Conservation (phyloP, 2,329 filamentous ascomycete genomes). For the Fusarium goolgardi region DNA sequence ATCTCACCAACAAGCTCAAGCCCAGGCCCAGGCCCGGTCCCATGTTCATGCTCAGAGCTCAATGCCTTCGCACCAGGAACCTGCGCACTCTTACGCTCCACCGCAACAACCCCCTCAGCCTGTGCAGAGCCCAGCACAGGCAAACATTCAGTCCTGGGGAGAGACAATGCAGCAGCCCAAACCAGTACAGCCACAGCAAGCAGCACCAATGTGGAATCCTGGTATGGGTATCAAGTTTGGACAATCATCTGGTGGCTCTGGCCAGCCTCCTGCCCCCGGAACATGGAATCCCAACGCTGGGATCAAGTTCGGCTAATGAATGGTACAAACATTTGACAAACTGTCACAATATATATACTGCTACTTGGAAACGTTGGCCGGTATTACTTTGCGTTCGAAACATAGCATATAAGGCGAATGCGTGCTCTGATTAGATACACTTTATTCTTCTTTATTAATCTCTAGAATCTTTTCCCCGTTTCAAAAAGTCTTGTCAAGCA, state of each 20-base stretch:
- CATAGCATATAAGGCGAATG: constrained; percentile 18
- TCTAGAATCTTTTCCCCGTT: not conserved
- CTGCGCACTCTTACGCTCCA: constrained; percentile 27
- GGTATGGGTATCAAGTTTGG: constrained; percentile 85
- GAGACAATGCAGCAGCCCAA: constrained; percentile 67
- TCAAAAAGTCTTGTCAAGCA: not conserved
- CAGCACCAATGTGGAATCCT: constrained; percentile 72
- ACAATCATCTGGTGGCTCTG: constrained; percentile 50
- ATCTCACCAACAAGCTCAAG: constrained; percentile 46
- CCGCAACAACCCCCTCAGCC: constrained; percentile 38
- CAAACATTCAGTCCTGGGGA: constrained; percentile 69
- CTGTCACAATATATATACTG: constrained; percentile 16
- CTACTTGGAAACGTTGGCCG: not conserved
- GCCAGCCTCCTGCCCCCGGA: constrained; percentile 49
- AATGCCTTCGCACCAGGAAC: constrained; percentile 28
- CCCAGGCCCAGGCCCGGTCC: not conserved
- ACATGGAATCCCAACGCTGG: constrained; percentile 71
- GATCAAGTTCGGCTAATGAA: constrained; percentile 63
- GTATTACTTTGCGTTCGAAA: not conserved
- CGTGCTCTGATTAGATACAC: constrained; percentile 2
- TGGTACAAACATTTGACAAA: not conserved
- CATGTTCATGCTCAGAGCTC: constrained; percentile 36
- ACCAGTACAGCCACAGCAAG: constrained; percentile 58
- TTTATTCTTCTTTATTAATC: not conserved
- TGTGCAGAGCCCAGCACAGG: constrained; percentile 54